Evolutionary conservation across 768 basidiomycete species (phyloP), one percentile per base, ranked within the genome.

Genomic region (Mycena rebaudengoi): DNA sequence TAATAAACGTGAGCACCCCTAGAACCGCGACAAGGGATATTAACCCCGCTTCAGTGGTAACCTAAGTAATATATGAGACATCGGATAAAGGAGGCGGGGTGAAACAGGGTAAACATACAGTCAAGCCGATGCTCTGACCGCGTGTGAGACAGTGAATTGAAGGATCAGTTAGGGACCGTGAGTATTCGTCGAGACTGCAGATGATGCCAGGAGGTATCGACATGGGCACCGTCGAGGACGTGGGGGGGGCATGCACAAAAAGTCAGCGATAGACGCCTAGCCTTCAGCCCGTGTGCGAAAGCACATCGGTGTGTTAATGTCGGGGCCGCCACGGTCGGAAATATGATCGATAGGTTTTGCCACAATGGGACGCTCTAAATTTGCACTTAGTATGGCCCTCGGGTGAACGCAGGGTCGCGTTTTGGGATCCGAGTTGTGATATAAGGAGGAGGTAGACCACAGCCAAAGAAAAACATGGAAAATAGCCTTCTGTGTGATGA

Each of bases 91-190:
- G 23, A 26, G 20, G 43, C 11, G 45, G 50, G 41, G 14, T 16
- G 21, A 43, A 51, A 43, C 35, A 37, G 29, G 28, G 4, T n/a
- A 62, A 25, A 20, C 52, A 18, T 51, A 80, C 80, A 10, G 77
- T 76, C 33, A 81, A 66, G 2, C 76, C 80, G 49, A 81, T 79
- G 56, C 71, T 74, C 39, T 80, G 65, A 11, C 75, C 76, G 3
- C 74, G 71, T 10, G 74, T 76, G 26, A 79, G 56, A 48, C 76
- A 80, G 40, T 73, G 52, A 12, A 74, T 70, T 3, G 69, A 56
- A 4, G 59, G 25, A 53, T 70, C 64, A 10, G 37, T 57, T 14
- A 64, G 60, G 14, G 69, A 60, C 61, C 64, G 49, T 4, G 28
- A 33, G 45, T 67, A 70, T 44, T 72, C 65, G 43, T 70, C 69